phyloP scores from a whole-genome alignment of 495 filamentous ascomycete species.

The Tuber umbilicatum region DNA sequence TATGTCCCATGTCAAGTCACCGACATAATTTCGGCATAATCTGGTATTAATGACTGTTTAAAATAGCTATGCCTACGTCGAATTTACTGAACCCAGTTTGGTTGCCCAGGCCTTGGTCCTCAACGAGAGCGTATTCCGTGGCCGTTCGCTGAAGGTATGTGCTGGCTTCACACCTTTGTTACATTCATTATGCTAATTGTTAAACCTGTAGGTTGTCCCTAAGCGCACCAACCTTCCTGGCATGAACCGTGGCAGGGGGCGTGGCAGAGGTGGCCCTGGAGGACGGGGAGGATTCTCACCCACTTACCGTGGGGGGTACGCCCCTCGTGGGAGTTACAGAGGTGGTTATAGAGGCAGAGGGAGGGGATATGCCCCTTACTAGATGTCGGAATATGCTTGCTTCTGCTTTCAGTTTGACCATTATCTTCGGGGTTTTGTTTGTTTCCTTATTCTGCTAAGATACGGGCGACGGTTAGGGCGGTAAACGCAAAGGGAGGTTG shows the following conservation, averaged over 20 bases:
- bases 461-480: background rate
- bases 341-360: slow-evolving; percentile 73
- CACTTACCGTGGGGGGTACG: slow-evolving; percentile 55
- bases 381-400: slow-evolving; percentile 34
- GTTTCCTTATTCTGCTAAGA: background rate
- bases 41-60: slow-evolving; percentile 18
- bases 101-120: slow-evolving; percentile 89
- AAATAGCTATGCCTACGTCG: slow-evolving; percentile 93
- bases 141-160: slow-evolving; percentile 82
- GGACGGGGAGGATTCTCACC: slow-evolving; percentile 58
- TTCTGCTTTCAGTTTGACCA: slow-evolving; percentile 3
- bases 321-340: slow-evolving; percentile 67
- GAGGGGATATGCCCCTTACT: slow-evolving; percentile 77
- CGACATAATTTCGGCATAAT: slow-evolving; percentile 1
- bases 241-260: slow-evolving; percentile 74
- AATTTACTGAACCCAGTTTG: slow-evolving; percentile 90
- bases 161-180: slow-evolving; percentile 7
- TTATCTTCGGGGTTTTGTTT: slow-evolving; percentile 1
- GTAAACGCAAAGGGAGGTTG: slow-evolving; percentile 2
- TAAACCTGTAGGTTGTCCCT: slow-evolving; percentile 64
- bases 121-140: slow-evolving; percentile 95
- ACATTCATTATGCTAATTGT: slow-evolving; percentile 11
- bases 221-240: slow-evolving; percentile 97
- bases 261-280: slow-evolving; percentile 54
- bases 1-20: slow-evolving; percentile 47